phyloP scores from a whole-genome alignment of 495 filamentous ascomycete species.

The Elaphomyces granulatus region DNA sequence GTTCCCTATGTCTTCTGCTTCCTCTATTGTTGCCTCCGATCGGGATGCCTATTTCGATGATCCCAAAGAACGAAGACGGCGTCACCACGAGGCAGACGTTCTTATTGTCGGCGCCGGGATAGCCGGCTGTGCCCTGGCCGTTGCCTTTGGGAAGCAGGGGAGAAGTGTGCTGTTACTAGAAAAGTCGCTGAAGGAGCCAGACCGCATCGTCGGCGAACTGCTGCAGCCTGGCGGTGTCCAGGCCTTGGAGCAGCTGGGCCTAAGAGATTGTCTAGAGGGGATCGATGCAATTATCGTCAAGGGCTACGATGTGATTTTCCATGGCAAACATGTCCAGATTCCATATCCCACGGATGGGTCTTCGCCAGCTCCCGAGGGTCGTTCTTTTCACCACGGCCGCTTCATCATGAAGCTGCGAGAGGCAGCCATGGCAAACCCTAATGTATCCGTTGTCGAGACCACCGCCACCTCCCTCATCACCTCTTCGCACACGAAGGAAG shows the following conservation, averaged over 20 bases:
- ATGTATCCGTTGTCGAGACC: slow-evolving; percentile 61
- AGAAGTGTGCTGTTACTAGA: slow-evolving; percentile 87
- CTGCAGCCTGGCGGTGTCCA: slow-evolving; percentile 83
- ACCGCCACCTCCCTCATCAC: slow-evolving; percentile 49
- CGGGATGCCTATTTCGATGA: slow-evolving; percentile 8
- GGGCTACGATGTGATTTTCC: slow-evolving; percentile 81
- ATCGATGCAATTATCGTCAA: slow-evolving; percentile 74
- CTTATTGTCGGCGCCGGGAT: slow-evolving; percentile 85
- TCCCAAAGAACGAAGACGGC: slow-evolving; percentile 26
- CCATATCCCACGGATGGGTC: slow-evolving; percentile 42
- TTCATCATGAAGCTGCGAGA: slow-evolving; percentile 63
- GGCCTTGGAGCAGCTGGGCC: slow-evolving; percentile 66
- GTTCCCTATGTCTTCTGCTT: too few species aligned
- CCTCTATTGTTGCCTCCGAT: too few species aligned
- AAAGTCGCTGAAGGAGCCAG: slow-evolving; percentile 77
- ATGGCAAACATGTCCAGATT: slow-evolving; percentile 62
- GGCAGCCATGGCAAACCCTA: slow-evolving; percentile 49
- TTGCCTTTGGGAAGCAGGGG: slow-evolving; percentile 77
- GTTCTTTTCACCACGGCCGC: slow-evolving; percentile 70
- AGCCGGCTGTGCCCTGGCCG: slow-evolving; percentile 73
- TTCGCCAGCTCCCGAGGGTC: slow-evolving; percentile 40
- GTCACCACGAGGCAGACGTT: slow-evolving; percentile 54
- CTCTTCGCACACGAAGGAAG: slow-evolving; percentile 40
- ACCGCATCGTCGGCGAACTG: slow-evolving; percentile 92
- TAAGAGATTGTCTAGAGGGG: slow-evolving; percentile 67